Conservation (phyloP, 2,329 filamentous ascomycete species). For the Didymellaceae sp. region DNA sequence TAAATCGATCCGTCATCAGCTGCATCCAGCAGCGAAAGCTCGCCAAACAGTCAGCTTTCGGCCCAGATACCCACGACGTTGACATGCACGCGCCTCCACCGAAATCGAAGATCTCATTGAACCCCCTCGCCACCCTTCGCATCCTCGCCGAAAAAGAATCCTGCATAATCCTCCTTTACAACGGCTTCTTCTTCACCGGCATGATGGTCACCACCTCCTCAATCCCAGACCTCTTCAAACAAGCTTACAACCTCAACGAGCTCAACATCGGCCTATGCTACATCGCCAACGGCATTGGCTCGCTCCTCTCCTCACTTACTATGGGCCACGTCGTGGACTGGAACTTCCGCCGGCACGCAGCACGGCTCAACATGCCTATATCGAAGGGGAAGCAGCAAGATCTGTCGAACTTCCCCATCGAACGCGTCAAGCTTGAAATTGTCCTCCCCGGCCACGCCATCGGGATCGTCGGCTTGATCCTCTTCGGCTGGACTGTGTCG, state of each 20-base stretch:
- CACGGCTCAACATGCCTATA: slow-evolving; percentile 65
- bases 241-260: slow-evolving; percentile 40
- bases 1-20: slow-evolving; percentile 40
- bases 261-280: slow-evolving; percentile 42
- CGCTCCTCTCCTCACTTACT: slow-evolving; percentile 34
- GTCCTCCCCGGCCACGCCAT: slow-evolving; percentile 47
- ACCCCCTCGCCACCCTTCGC: slow-evolving; percentile 34
- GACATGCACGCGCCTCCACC: background rate
- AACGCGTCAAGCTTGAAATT: slow-evolving; percentile 52
- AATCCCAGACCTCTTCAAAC: slow-evolving; percentile 35
- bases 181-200: slow-evolving; percentile 43
- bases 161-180: slow-evolving; percentile 40
- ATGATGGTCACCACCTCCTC: slow-evolving; percentile 39
- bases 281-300: slow-evolving; percentile 37
- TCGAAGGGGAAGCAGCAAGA: slow-evolving; percentile 64
- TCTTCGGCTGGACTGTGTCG: slow-evolving; percentile 54
- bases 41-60: slow-evolving; percentile 8
- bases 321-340: slow-evolving; percentile 63
- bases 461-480: slow-evolving; percentile 42
- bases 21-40: slow-evolving; percentile 38
- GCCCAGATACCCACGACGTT: background rate
- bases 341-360: slow-evolving; percentile 75
- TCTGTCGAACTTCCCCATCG: slow-evolving; percentile 60
- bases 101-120: slow-evolving; percentile 32
- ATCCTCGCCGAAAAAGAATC: slow-evolving; percentile 44